Evolutionary conservation across 768 basidiomycete species (phyloP).

Genomic region (Tubosaeta sp.): DNA sequence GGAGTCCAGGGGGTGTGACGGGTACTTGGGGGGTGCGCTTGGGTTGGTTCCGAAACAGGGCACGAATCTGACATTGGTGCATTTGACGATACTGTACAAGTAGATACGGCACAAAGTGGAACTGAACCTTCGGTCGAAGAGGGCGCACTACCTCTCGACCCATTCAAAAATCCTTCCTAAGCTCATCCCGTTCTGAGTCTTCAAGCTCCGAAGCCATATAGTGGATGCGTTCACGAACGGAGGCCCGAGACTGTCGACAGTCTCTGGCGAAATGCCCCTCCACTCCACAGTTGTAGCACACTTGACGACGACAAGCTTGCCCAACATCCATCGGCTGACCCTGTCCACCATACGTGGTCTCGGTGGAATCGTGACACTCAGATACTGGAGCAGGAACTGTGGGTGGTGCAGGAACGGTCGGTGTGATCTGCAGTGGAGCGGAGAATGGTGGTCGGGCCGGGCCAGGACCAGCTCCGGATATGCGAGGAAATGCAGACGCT

Average conservation of each 20-base stretch:
- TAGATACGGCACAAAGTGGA: background rate
- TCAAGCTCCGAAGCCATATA: background rate
- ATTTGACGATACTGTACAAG: background rate
- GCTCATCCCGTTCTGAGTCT: background rate
- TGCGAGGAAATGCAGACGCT: background rate
- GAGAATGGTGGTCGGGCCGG: no score
- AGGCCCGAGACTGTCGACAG: background rate
- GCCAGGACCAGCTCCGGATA: background rate
- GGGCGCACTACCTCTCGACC: background rate
- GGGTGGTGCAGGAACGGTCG: background rate
- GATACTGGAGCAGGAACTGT: background rate
- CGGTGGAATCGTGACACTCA: no score
- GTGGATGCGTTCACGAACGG: background rate
- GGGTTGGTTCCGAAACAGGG: no score
- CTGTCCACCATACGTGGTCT: background rate
- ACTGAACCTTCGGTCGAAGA: background rate
- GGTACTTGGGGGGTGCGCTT: background rate
- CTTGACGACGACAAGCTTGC: background rate
- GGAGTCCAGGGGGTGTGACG: background rate
- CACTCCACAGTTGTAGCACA: background rate
- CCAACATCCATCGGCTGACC: constrained; percentile 19
- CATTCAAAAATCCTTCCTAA: constrained; percentile 2
- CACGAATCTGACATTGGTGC: background rate
- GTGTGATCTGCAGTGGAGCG: no score
- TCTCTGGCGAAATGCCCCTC: background rate